Evolutionary conservation across 1,284 basidiomycete genomes (phyloP), one percentile per base, ranked within the genome.

Genomic region (Sporisorium sorghi): DNA sequence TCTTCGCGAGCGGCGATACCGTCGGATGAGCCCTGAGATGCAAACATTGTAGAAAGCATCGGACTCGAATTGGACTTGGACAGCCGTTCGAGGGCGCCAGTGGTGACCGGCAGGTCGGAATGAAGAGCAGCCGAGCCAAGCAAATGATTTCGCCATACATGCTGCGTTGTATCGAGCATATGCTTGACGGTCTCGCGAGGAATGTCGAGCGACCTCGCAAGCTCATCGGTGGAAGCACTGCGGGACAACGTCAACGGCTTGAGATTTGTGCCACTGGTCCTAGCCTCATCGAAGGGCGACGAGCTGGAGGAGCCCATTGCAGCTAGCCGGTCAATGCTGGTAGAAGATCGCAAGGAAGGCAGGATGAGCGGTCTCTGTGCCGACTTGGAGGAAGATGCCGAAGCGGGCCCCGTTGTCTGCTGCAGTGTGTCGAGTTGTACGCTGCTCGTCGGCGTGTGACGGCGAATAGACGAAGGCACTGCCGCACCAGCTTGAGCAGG

Each of bases 101-200:
- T 28, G 30, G 21, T 33, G 7, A 39, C 10, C 12, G 32, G 28
- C 17, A 35, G 46, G 14, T 51, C 65, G 6, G 9, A 9, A 19
- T 33, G 30, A 4, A 54, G 14, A 32, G 42, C 59, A 2, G 43
- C 28, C 1, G 65, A 61, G 46, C 55, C 65, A 14, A 58, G 60
- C 43, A 59, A 17, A 43, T 73, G 71, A 32, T 47, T 73, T 4
- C 61, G 60, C 71, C 71, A 73, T 2, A 73, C 65, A 19, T 68
- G 65, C 40, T 73, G 65, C 9, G 71, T 64, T 3, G 71, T 69
- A n/a, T 68, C 61, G 37, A 73, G 58, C 71, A 73, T 73, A 54
- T 73, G 71, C 57, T 58, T 58, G 55, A 69, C 58, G 1, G 71
- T 61, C 4, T 73, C 65, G 35, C 61, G 60, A n/a, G 71, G 65